Evolutionary conservation across 2,329 filamentous ascomycete species (phyloP), one percentile per base, ranked within the genome.

Genomic region (Gliomastix tumulicola): DNA sequence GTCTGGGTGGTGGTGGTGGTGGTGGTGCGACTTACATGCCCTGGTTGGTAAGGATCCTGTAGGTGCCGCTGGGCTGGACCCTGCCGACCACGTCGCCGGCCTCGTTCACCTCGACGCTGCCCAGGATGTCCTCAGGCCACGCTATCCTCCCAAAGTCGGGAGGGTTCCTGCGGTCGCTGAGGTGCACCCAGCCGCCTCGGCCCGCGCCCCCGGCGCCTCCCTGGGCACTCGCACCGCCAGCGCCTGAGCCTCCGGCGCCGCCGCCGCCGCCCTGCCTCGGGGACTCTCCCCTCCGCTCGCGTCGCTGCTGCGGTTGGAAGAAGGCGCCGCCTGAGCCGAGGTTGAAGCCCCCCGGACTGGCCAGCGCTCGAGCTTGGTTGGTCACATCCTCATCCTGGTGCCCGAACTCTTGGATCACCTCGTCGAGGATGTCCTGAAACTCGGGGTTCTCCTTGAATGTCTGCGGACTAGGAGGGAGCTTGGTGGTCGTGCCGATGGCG

Each of bases 51-150:
- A 83, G 49, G 21, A 82, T 62, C 25, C 79, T 70, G 51, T 82
- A 82, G 5, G 75, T 82, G 12, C 76, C 75, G 42, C 76, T 80
- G 2, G 68, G 62, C 54, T 78, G 68, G 44, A 74, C 74, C 43
- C 67, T 69, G 17, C 76, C 75, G 19, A 79, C 61, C 35, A 82
- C 71, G 20, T 69, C 52, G 0, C 80, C 80, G 7, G 58, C 44
- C 3, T 63, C 66, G 49, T 82, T 67, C 6, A 84, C 79, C 50
- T 82, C 74, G 28, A 84, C 66, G 44, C 79, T 83, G 25, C 79
- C 80, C 37, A 84, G 62, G 25, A 84, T 84, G 49, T 84, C 79
- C 48, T 84, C 79, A 2, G 79, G 79, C 66, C 74, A 82, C 3
- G 79, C 77, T 50, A 84, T 83, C 36, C 80, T 60, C 13, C 79